phyloP scores from a whole-genome alignment of 306 rosid species.

The Gillenia trifoliata region DNA sequence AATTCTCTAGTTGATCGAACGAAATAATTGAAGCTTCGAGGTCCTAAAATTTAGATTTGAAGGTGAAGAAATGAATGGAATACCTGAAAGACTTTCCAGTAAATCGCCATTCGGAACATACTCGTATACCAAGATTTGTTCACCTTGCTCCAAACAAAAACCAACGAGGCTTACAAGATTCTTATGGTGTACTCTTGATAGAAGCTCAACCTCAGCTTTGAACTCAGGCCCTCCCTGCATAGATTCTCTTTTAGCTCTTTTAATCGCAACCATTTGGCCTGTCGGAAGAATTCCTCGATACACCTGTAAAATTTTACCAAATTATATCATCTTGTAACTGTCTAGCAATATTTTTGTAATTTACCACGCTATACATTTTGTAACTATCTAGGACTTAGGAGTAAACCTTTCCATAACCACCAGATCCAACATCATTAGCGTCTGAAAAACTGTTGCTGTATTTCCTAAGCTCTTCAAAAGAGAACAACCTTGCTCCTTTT shows the following conservation, averaged over 20 bases:
- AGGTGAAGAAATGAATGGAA: not conserved
- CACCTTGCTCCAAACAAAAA: conserved; percentile 72
- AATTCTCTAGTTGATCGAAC: not conserved
- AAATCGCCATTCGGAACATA: conserved; percentile 64
- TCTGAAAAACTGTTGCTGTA: conserved; percentile 51
- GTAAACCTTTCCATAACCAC: conserved; percentile 78
- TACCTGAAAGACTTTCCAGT: conserved; percentile 70
- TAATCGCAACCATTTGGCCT: conserved; percentile 69
- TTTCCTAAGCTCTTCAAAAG: conserved; percentile 60
- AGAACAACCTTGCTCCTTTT: conserved; percentile 65
- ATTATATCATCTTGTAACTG: not conserved
- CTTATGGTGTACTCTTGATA: conserved; percentile 84
- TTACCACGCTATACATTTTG: too few relatives aligned
- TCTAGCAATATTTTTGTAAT: not conserved
- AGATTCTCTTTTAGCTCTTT: conserved; percentile 61
- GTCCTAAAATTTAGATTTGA: not conserved
- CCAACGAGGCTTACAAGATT: conserved; percentile 76
- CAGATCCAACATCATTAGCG: conserved; percentile 51
- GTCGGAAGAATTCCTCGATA: conserved; percentile 51
- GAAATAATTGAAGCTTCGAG: not conserved
- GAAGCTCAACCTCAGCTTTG: conserved; percentile 81
- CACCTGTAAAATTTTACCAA: conserved; percentile 40
- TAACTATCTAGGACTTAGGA: not conserved
- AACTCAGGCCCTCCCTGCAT: conserved; percentile 69
- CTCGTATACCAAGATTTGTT: conserved; percentile 83